Conservation (phyloP, 2,329 filamentous ascomycete genomes). For the Lasiodiplodia gonubiensis region DNA sequence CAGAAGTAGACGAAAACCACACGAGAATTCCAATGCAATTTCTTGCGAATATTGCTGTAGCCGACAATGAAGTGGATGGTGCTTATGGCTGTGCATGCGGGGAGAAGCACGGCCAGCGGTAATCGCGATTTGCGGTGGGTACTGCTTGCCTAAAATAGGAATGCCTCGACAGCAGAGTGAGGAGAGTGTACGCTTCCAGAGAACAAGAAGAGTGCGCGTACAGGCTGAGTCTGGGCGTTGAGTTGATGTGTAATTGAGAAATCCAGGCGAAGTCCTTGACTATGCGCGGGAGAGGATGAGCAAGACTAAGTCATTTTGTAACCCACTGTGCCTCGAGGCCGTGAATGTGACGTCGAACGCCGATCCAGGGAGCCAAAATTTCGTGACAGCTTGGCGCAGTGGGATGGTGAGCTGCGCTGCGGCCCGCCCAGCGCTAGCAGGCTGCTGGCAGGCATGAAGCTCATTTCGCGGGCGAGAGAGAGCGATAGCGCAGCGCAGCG, state of each 20-base stretch:
- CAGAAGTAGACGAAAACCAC: background rate
- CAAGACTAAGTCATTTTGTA: background rate
- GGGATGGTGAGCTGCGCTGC: background rate
- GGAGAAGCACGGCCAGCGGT: slow-evolving; percentile 11
- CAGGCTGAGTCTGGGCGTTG: background rate
- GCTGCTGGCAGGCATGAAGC: background rate
- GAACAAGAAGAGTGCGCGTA: too few relatives aligned
- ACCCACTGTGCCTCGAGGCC: background rate
- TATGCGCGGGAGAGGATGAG: background rate
- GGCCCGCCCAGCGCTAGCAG: background rate
- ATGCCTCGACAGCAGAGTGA: background rate
- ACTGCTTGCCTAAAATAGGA: slow-evolving; percentile 5
- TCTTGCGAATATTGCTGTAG: background rate
- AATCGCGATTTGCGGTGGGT: slow-evolving; percentile 7
- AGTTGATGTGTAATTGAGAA: background rate
- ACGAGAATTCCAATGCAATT: background rate
- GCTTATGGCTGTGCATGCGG: slow-evolving; percentile 18
- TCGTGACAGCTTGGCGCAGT: background rate
- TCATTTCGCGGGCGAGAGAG: slow-evolving; percentile 4
- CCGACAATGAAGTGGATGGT: background rate
- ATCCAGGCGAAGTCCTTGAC: background rate
- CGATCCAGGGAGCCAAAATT: slow-evolving; percentile 19
- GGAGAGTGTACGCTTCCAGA: background rate
- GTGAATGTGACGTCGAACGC: slow-evolving; percentile 6
- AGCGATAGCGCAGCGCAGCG: background rate